phyloP scores from a whole-genome alignment of 2,329 filamentous ascomycete species.

The Aureobasidium leucospermi region DNA sequence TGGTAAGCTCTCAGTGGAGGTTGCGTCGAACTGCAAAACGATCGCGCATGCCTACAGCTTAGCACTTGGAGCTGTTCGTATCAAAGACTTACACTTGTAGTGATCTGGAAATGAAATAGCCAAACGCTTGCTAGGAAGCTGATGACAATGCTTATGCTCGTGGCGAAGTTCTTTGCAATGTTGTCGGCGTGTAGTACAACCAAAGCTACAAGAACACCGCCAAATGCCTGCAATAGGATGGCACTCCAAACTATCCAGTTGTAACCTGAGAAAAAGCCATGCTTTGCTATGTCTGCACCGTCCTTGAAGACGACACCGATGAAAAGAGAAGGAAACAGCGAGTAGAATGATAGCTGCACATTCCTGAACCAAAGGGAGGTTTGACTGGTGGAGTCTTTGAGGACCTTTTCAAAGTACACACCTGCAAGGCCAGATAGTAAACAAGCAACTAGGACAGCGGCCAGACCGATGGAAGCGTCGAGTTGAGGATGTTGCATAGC shows the following conservation, averaged over 20 bases:
- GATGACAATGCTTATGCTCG: conserved; percentile 82
- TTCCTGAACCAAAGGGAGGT: conserved; percentile 90
- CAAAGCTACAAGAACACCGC: conserved; percentile 75
- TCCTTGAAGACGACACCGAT: conserved; percentile 83
- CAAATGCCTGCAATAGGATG: conserved; percentile 72
- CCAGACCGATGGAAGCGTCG: conserved; percentile 72
- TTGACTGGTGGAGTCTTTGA: conserved; percentile 72
- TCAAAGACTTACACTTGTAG: conserved; percentile 54
- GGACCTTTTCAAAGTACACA: conserved; percentile 82
- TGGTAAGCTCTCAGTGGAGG: too few species aligned
- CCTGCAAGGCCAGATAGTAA: conserved; percentile 76
- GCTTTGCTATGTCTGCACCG: conserved; percentile 70
- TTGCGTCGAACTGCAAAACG: too few species aligned
- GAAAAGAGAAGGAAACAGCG: conserved; percentile 79
- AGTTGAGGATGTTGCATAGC: conserved; percentile 49
- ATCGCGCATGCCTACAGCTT: too few species aligned
- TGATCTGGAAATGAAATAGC: conserved; percentile 75
- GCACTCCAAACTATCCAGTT: conserved; percentile 86
- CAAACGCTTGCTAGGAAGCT: conserved; percentile 79
- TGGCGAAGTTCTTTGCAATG: conserved; percentile 89
- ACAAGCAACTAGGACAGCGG: conserved; percentile 71
- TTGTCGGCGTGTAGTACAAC: conserved; percentile 81
- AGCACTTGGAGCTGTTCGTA: too few species aligned
- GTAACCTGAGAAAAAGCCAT: conserved; percentile 92
- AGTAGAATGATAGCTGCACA: conserved; percentile 90